phyloP scores from a whole-genome alignment of 495 filamentous ascomycete genomes.

The Patellaria atrata region DNA sequence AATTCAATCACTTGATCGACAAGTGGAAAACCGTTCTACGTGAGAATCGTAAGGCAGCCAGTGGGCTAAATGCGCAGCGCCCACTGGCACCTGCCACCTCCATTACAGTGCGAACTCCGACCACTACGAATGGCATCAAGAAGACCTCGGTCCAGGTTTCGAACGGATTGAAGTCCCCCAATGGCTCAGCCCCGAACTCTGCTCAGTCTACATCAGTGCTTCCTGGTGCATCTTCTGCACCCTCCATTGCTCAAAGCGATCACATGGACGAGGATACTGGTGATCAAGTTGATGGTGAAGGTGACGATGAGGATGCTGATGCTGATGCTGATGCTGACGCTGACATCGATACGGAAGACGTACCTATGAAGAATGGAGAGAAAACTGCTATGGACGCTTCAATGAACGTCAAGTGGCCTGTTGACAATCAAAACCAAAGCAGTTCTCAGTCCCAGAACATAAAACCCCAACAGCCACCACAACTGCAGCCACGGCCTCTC shows the following conservation, averaged over 20 bases:
- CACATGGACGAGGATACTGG: conserved; percentile 10
- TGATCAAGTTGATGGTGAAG: conserved; percentile 18
- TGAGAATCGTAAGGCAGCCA: conserved; percentile 14
- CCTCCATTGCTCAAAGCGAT: conserved; percentile 6
- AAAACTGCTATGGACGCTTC: background rate
- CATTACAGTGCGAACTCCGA: conserved; percentile 6
- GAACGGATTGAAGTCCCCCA: background rate
- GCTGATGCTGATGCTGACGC: conserved; percentile 14
- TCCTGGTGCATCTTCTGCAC: conserved; percentile 8
- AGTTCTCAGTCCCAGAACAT: background rate
- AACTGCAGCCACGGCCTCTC: conserved; percentile 7
- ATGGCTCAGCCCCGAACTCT: conserved; percentile 1
- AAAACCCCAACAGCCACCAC: background rate
- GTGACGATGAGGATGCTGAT: conserved; percentile 13
- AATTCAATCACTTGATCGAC: conserved; percentile 40
- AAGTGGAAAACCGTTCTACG: conserved; percentile 43
- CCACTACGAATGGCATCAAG: conserved; percentile 1
- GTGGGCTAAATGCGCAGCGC: conserved; percentile 21
- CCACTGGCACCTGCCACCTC: conserved; percentile 10
- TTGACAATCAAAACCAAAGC: background rate
- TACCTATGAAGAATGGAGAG: background rate
- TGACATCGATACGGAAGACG: conserved; percentile 15
- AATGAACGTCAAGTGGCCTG: background rate
- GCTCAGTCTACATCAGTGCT: background rate
- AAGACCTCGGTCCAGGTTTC: background rate